phyloP scores from a whole-genome alignment of 1,139 yeast species.

The Yamadazyma aaseri region DNA sequence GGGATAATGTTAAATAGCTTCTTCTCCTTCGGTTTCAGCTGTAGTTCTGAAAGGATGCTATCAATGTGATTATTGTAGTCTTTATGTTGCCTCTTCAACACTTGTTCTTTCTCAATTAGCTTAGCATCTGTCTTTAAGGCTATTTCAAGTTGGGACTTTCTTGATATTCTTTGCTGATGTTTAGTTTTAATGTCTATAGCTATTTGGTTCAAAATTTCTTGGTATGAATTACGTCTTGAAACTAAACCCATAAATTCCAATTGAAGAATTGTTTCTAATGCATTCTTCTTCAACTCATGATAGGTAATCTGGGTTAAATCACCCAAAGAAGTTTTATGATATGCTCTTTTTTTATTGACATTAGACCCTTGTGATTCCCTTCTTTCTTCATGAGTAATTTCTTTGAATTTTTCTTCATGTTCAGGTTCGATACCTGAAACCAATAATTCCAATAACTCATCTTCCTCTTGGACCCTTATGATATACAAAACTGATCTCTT shows the following conservation, averaged over 20 bases:
- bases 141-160: slow-evolving; percentile 60
- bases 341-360: slow-evolving; percentile 30
- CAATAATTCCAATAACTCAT: slow-evolving; percentile 68
- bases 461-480: slow-evolving; percentile 76
- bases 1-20: slow-evolving; percentile 53
- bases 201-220: slow-evolving; percentile 75
- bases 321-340: slow-evolving; percentile 46
- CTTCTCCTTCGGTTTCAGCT: slow-evolving; percentile 51
- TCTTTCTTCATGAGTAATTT: slow-evolving; percentile 52
- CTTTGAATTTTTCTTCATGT: slow-evolving; percentile 64
- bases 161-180: slow-evolving; percentile 61
- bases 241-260: slow-evolving; percentile 70
- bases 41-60: slow-evolving; percentile 60
- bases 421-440: slow-evolving; percentile 67
- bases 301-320: slow-evolving; percentile 59
- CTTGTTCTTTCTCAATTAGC: slow-evolving; percentile 59
- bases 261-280: slow-evolving; percentile 74
- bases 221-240: slow-evolving; percentile 70
- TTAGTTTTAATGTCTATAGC: slow-evolving; percentile 84
- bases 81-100: slow-evolving; percentile 57
- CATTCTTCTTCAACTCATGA: slow-evolving; percentile 73
- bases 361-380: slow-evolving; percentile 21
- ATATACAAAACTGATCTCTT: slow-evolving; percentile 80
- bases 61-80: slow-evolving; percentile 75
- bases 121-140: slow-evolving; percentile 61